Evolutionary conservation across 2,329 filamentous ascomycete genomes (phyloP), one percentile per base, ranked within the genome.

Genomic region (Teratosphaeria nubilosa): DNA sequence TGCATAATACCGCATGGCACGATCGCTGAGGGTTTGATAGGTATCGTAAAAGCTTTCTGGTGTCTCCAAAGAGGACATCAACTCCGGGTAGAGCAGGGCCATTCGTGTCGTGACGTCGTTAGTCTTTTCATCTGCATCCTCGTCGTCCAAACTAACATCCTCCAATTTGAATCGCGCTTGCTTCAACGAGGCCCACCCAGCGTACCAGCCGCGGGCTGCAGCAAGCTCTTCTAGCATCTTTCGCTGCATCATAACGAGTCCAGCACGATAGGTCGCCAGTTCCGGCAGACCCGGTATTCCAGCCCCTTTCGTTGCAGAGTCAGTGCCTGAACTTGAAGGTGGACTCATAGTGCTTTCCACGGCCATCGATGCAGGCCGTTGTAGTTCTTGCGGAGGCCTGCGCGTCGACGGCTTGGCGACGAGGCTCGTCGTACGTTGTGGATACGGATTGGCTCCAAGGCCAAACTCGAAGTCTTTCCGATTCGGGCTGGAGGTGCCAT

Each of bases 1-100:
- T 14, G 85, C 85, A 70, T 89, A 95, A 69, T 96, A 88, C 1
- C 88, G 87, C 58, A 95, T 82, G 2, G 91, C 86, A 61, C 88
- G 86, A 65, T 94, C 87, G 7, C 90, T 96, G n/a, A 96, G 78
- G 10, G 83, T 85, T 68, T 77, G 75, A 56, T 75, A 79, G 7
- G 65, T 67, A 13, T 69, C 66, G 51, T 73, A 69, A 55, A 78
- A 78, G 2, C 69, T 64, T 7, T 70, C 68, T 22, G 76, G 60
- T 11, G 72, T 73, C 1, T 68, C 60, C 13, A 75, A 59, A 6
- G 73, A 72, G 45, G 62, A 63, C 5, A 67, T 59, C 9, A 70
- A 58, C 16, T 61, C 20, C 2, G 53, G n/a, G 10, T 45, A 57
- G 20, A 56, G 14, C 9, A 32, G 24, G 5, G 34, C 13, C 34